These are phyloP conservation scores for Eurotiales sp. DNA, from an alignment of 2,329 filamentous ascomycete species.

Conservation along the genomic window DNA sequence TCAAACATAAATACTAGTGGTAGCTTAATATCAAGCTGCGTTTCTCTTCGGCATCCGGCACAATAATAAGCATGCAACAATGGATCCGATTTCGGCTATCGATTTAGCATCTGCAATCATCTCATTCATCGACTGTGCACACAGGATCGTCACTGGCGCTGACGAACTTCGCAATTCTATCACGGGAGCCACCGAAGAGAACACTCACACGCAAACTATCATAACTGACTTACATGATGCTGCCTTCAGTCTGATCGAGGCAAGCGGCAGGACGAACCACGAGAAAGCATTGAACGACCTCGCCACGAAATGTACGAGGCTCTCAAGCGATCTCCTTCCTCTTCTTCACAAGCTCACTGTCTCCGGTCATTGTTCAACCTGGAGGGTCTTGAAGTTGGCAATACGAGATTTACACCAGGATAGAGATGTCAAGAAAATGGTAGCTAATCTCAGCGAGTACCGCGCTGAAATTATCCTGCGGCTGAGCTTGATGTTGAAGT, in stretches of 20 bases:
- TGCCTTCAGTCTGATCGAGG: not conserved
- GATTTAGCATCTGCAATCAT: constrained; percentile 20
- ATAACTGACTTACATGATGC: not conserved
- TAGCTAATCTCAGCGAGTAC: constrained; percentile 13
- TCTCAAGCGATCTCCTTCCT: not conserved
- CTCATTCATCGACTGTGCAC: constrained; percentile 23
- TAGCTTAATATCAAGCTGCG: too few relatives aligned
- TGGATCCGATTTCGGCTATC: constrained; percentile 28
- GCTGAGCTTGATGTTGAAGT: constrained; percentile 16
- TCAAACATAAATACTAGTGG: too few relatives aligned
- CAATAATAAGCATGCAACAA: not conserved
- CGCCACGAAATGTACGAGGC: not conserved
- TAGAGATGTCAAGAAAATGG: constrained; percentile 18
- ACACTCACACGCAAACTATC: not conserved
- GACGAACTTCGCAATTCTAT: constrained; percentile 15
- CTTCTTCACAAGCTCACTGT: constrained; percentile 13
- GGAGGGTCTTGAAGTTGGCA: constrained; percentile 17
- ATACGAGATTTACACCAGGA: constrained; percentile 17
- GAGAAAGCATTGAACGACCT: constrained; percentile 13
- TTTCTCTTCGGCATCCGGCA: too few relatives aligned
- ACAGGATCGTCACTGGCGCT: constrained; percentile 18
- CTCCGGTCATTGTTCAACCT: constrained; percentile 15
- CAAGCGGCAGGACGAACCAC: constrained; percentile 10
- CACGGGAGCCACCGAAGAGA: not conserved
- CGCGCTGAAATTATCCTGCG: constrained; percentile 18